Base-by-base conservation (phyloP, 140 eudicot species). In the Erigeron philadelphicus region DNA sequence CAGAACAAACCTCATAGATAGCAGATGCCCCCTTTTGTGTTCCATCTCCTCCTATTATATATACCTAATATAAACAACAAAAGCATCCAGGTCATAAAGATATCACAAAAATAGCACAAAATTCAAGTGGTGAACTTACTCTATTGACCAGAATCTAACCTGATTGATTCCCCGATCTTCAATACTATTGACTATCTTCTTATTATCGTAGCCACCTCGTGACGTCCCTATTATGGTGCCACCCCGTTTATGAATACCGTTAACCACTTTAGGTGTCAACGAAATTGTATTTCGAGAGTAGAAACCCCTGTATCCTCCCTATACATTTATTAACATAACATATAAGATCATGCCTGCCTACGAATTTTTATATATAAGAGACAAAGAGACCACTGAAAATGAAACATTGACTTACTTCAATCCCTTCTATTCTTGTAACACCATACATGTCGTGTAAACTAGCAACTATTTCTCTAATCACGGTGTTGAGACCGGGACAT, bases 401-500 rank as follows among this genome's bases (percentile, higher is more conserved):
- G 15, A 19, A 35, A 9, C 0, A 49, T 7, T 40, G 3, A 78
- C 89, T 84, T 82, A 91, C 97, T 70, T 84, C 75, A 58, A 91
- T 91, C 49, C 97, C 96, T 45, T 74, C 73, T 3, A 91, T 83
- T 73, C 76, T 86, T 42, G 68, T 81, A 42, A 91, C 97, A 35
- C 92, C 97, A 78, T 91, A 91, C 88, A 88, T 88, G 71, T 88
- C 80, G 64, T 86, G 79, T 71, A 91, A 80, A 67, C 91, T 86
- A 60, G 86, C 85, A 35, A 91, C 97, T 41, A 91, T 64, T 80
- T 91, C 97, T 68, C 97, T 84, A 58, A 88, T 88, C 73, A 91
- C 96, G 19, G 97, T 91, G 81, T 91, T 91, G 66, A 91, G 85
- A 49, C 96, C 97, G 18, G 97, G 97, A 81, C 97, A 91, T 68